A percentile compares a stretch with the other conserved stretches of the same genome.
phyloP scores from a whole-genome alignment of 2,329 filamentous ascomycete genomes.

The Cercospora sp. region DNA sequence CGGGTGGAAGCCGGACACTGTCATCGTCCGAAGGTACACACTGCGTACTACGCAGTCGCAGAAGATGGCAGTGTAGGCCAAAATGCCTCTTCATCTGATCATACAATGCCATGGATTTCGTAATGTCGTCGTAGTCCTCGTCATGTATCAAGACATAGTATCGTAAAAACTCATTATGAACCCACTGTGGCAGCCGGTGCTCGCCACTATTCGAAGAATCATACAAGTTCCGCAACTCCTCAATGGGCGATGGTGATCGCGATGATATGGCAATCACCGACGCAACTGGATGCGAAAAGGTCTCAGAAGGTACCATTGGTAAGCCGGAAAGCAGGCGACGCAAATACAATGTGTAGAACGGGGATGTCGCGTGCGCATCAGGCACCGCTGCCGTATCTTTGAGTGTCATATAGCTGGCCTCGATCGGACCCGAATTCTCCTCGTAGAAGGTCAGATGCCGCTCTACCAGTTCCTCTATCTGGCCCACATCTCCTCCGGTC shows the following conservation, averaged over 20 bases:
- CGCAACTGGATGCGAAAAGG: conserved; percentile 90
- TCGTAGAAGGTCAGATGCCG: conserved; percentile 77
- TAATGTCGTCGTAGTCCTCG: conserved; percentile 91
- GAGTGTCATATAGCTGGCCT: conserved; percentile 48
- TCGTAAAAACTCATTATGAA: conserved; percentile 85
- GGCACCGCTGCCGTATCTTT: conserved; percentile 25
- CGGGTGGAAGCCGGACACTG: conserved; percentile 74
- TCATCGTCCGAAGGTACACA: conserved; percentile 91
- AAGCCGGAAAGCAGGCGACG: conserved; percentile 78
- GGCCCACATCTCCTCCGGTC: conserved; percentile 57
- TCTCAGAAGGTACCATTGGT: conserved; percentile 80
- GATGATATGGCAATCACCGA: conserved; percentile 96
- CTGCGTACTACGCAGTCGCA: conserved; percentile 79
- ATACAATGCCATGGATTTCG: conserved; percentile 83
- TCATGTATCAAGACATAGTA: conserved; percentile 98
- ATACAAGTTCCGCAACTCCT: conserved; percentile 82
- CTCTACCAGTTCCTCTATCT: conserved; percentile 79
- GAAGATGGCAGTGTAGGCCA: conserved; percentile 88
- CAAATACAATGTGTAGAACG: conserved; percentile 82
- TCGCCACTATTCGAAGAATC: conserved; percentile 77
- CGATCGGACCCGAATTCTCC: conserved; percentile 44
- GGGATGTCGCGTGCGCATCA: conserved; percentile 36
- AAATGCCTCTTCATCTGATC: conserved; percentile 99
- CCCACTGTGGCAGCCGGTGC: conserved; percentile 74
- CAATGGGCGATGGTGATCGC: conserved; percentile 76